A percentile compares a stretch with the other conserved stretches of the same genome.
Conservation (phyloP, 208 protist genomes). For the Herpetomonas tarakana region DNA sequence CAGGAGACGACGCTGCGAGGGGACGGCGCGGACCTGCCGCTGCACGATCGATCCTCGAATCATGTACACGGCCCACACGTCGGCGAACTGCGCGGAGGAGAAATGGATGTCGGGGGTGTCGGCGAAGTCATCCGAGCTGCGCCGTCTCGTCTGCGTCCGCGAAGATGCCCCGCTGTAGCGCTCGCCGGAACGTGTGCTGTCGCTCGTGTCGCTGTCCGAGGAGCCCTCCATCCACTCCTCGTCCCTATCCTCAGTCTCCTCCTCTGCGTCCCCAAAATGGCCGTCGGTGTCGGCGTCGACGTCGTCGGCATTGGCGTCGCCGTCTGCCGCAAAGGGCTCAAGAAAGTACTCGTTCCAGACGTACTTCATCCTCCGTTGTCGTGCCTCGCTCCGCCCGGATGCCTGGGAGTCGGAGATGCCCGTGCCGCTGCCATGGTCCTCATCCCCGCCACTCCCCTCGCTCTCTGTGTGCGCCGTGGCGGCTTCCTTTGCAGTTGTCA, state of each 20-base stretch:
- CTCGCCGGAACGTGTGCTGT: not conserved
- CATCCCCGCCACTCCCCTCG: not conserved
- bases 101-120: not conserved
- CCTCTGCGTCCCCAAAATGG: slow-evolving; percentile 47
- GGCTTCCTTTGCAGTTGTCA: slow-evolving; percentile 24
- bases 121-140: no score
- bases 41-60: slow-evolving; percentile 28
- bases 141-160: not conserved
- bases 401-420: no score
- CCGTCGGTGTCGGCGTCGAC: slow-evolving; percentile 13
- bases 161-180: not conserved
- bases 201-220: not conserved
- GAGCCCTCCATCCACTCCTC: not conserved
- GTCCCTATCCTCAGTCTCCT: slow-evolving; percentile 38
- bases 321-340: slow-evolving; percentile 43
- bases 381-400: no score
- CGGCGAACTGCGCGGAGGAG: not conserved
- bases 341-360: slow-evolving; percentile 88
- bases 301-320: not conserved
- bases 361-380: slow-evolving; percentile 47
- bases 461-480: slow-evolving; percentile 1
- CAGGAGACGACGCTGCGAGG: slow-evolving; percentile 17
- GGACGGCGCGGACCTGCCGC: slow-evolving; percentile 17
- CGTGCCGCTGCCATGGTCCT: not conserved
- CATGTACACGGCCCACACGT: slow-evolving; percentile 18